phyloP scores from a whole-genome alignment of 2,329 filamentous ascomycete species.

The Xenoacremonium recifei region DNA sequence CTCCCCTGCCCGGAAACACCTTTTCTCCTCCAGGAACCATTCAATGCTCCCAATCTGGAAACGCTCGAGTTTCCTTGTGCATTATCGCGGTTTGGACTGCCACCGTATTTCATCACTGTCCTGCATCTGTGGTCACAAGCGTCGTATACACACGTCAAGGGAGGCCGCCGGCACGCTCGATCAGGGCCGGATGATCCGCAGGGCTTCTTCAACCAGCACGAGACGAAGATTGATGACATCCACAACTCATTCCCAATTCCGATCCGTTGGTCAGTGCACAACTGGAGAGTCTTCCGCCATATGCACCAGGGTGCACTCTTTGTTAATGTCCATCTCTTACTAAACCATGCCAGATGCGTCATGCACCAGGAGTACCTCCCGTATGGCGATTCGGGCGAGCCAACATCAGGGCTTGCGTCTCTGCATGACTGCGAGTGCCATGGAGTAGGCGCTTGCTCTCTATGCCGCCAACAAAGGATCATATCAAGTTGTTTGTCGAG shows the following conservation, averaged over 20 bases:
- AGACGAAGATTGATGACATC: neutral
- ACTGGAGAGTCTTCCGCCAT: neutral
- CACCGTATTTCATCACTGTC: neutral
- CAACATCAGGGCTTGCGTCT: neutral
- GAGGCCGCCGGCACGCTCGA: neutral
- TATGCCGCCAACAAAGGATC: neutral
- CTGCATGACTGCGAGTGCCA: neutral
- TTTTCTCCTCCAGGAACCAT: neutral
- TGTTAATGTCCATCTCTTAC: neutral
- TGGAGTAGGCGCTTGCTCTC: neutral
- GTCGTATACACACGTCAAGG: neutral
- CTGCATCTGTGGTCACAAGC: neutral
- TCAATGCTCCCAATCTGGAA: neutral
- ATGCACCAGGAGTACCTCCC: neutral
- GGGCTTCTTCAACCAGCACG: neutral
- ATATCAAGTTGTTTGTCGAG: neutral
- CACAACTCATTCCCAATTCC: neutral
- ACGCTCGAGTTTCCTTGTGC: neutral
- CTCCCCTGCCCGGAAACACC: neutral
- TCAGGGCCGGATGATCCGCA: neutral
- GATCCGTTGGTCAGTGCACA: neutral
- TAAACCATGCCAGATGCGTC: neutral
- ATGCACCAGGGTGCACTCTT: neutral
- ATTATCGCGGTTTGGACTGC: neutral
- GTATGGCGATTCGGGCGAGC: neutral